A percentile compares a stretch with the other conserved stretches of the same genome.
Conservation (phyloP, 805 yeast species). For the Wickerhamiella qilinensis region DNA sequence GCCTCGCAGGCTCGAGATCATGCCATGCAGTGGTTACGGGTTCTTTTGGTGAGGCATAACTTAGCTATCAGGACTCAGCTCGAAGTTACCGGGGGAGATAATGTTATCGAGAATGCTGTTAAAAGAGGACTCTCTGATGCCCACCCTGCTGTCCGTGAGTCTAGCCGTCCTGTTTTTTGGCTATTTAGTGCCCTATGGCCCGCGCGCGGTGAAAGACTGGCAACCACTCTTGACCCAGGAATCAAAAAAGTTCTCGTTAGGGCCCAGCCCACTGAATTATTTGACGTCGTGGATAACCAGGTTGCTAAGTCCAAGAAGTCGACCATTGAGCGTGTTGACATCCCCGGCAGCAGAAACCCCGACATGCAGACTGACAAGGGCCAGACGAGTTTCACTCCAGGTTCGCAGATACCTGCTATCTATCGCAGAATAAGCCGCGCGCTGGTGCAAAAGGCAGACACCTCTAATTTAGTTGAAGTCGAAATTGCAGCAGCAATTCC, state of each 20-base stretch:
- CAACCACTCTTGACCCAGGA: conserved; percentile 13
- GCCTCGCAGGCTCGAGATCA: conserved; percentile 54
- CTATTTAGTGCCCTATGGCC: conserved; percentile 40
- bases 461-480: too few relatives aligned
- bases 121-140: conserved; percentile 59
- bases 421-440: not conserved
- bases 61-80: conserved; percentile 1
- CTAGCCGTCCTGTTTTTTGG: conserved; percentile 66
- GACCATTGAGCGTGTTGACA: not conserved
- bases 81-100: conserved; percentile 1
- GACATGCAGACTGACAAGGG: too few relatives aligned
- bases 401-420: not conserved
- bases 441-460: not conserved
- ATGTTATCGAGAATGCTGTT: conserved; percentile 37
- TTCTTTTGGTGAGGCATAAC: conserved; percentile 31
- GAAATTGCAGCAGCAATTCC: too few relatives aligned
- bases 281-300: not conserved
- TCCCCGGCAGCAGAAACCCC: not conserved
- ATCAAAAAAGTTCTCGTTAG: conserved; percentile 4
- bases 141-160: conserved; percentile 61
- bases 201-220: conserved; percentile 28
- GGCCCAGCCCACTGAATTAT: conserved; percentile 3
- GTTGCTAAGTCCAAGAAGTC: not conserved
- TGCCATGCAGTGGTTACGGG: conserved; percentile 54
- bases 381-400: not conserved